phyloP scores from a whole-genome alignment of 108 stramenopile genomes.

The Hondaea fermentalgiana region DNA sequence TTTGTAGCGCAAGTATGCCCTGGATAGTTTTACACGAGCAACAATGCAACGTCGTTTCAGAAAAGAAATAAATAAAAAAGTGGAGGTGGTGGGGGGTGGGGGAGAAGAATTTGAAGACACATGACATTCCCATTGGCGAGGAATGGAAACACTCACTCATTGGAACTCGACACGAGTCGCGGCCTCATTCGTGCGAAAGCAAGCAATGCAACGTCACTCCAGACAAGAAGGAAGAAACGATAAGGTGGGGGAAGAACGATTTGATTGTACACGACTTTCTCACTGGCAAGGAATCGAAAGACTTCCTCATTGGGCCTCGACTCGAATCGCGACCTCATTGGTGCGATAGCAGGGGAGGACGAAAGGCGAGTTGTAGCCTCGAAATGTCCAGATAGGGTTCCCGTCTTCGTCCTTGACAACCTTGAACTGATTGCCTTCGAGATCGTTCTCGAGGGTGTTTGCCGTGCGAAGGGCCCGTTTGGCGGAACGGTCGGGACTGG shows the following conservation, averaged over 20 bases:
- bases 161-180: not conserved
- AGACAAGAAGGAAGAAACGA: no score
- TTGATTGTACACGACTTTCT: no score
- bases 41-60: no score
- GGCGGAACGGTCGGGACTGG: not conserved
- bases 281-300: no score
- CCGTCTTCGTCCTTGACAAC: not conserved
- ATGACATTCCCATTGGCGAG: no score
- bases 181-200: not conserved
- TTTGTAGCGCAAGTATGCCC: no score
- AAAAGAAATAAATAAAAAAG: no score
- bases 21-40: no score
- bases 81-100: no score
- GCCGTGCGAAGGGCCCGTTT: not conserved
- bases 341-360: not conserved
- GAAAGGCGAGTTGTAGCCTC: not conserved
- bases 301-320: not conserved
- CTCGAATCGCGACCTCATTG: not conserved
- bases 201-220: not conserved
- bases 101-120: no score
- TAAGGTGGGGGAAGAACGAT: no score
- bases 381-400: not conserved
- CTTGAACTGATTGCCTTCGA: not conserved
- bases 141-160: not conserved
- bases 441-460: not conserved